Evolutionary conservation across 2,329 filamentous ascomycete genomes (phyloP), one percentile per base, ranked within the genome.

Genomic region (Epichloe sp.): DNA sequence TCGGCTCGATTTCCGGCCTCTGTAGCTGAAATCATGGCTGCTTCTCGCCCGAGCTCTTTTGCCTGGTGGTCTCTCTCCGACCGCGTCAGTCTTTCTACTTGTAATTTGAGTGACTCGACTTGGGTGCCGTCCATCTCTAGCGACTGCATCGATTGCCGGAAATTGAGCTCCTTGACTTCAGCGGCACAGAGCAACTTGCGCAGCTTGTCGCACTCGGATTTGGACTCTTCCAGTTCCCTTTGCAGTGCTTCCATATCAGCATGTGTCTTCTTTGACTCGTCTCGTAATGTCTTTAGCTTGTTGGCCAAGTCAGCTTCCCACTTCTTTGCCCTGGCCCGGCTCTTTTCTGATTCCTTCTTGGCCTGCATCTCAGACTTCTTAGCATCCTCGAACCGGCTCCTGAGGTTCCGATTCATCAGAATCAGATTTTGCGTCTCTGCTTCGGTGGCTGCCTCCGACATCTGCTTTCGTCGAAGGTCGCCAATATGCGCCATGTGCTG

Each of bases 401-500:
- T 87, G 34, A 91, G 68, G 19, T 80, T 80, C 17, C 85, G 80
- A 61, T 90, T 91, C 17, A 78, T 82, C 58, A 88, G 84, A 56
- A 91, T 79, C 3, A 93, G 69, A 49, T 89, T 88, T 57, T 91
- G 86, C 2, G 85, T 88, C 62, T 93, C 86, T 0, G 87, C 86
- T 62, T 91, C 87, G 1, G 80, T 84, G 2, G 86, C 85, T 7
- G 85, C 85, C 63, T 90, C 85, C 56, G 79, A 79, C 56, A 91
- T 80, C 53, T 88, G 83, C 55, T 82, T 82, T 14, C 85, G 76
- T 57, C 86, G 83, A 42, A 93, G 68, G 60, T 88, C 85, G 1
- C 86, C 86, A 61, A 93, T 90, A 53, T 91, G 86, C 2, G 83
- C 79, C 57, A 90, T 79, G 63, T 91, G 87, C 60, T 93, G 87